Evolutionary conservation across 805 yeast species (phyloP), one percentile per base, ranked within the genome.

Genomic region (Starmerella scarabaei): DNA sequence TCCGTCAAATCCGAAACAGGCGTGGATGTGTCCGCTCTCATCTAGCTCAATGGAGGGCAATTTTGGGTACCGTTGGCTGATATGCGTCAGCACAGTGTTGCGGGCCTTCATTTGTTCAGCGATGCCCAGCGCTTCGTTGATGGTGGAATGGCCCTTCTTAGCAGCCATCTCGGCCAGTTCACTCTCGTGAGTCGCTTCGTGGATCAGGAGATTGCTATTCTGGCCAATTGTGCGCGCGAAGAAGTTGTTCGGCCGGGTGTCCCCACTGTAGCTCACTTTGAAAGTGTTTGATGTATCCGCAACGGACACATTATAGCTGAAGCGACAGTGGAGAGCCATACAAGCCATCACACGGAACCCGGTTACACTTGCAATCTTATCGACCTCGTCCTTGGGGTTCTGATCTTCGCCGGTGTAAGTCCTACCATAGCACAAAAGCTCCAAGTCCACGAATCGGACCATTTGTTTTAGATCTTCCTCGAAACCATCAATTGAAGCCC

Each of bases 131-230:
- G 97, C 97, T 54, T 88, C 97, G 17, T 80, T 71, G 41, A 85
- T 73, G 0, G 99, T 91, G 12, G 93, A 76, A 56, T 91, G 99
- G 44, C 74, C 72, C 56, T 91, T 91, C 26, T 71, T 67, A 21
- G 71, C 59, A 0, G 98, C 98, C 57, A 85, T 96, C 39, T 71
- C 75, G 5, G 67, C 62, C 35, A 84, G 65, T 24, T 71, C 81
- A 57, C 84, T 82, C 42, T 83, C 95, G 45, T 91, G 69, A 0
- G 98, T 83, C 0, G 96, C 86, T 58, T 91, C 99, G 58, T 91
- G 99, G 36, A 91, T 76, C 43, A 91, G 66, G 36, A 91, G 57
- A 54, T 84, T 88, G 21, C 83, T 72, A 11, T 64, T 57, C 17
- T 54, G 44, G 1, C 95, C 97, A 38, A 82, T 70, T 5, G 23